phyloP scores from a whole-genome alignment of 306 rosid genomes.

The Pachyrhizus erosus region DNA sequence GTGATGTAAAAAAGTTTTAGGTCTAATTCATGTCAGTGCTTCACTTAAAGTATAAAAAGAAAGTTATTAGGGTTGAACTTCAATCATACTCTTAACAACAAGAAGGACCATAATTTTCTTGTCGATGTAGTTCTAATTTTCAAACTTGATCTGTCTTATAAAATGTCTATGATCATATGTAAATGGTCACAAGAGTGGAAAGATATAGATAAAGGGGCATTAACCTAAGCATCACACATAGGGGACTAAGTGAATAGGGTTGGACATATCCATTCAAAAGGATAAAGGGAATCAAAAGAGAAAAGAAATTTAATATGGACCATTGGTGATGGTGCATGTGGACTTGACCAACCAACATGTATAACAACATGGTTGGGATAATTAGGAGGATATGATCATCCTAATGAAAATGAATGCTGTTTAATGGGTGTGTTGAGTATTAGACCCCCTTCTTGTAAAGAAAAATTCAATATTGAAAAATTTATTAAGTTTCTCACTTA shows the following conservation, averaged over 20 bases:
- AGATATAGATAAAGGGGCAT: conserved; percentile 38
- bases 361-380: neutral
- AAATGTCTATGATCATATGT: conserved; percentile 13
- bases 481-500: too few relatives aligned
- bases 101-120: conserved; percentile 1
- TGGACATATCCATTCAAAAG: conserved; percentile 19
- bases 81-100: neutral
- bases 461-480: too few relatives aligned
- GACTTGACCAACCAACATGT: neutral
- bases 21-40: neutral
- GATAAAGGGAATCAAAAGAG: conserved; percentile 41
- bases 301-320: conserved; percentile 14
- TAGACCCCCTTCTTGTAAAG: too few relatives aligned
- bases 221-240: conserved; percentile 20
- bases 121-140: conserved; percentile 33
- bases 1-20: neutral
- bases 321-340: neutral
- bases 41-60: neutral
- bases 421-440: too few relatives aligned
- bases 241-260: conserved; percentile 26
- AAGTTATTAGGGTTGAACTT: neutral
- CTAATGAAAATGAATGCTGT: conserved; percentile 26
- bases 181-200: conserved; percentile 9
- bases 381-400: neutral
- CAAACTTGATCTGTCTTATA: conserved; percentile 41